Base-by-base conservation (phyloP, 257 asterid genomes). In the Nicotiana tabacum region DNA sequence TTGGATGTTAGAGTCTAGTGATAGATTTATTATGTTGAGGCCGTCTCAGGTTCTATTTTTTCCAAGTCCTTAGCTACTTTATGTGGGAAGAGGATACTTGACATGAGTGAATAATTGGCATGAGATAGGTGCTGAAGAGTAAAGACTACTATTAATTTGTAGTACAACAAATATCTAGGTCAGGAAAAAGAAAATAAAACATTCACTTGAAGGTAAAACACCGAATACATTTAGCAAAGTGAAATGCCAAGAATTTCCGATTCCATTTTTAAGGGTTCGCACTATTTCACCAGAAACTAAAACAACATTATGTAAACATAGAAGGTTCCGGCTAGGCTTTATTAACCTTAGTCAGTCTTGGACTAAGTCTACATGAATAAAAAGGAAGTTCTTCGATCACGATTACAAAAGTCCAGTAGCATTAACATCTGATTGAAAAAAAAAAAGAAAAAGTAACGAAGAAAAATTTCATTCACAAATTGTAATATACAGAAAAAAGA, bases 271-370 rank as follows among this genome's bases (percentile, higher is more conserved):
- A 11, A 53, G 57, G 15, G 11, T 11, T 9, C 56, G 56, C 16
- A 4, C 56, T 51, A 51, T 12, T 53, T 53, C 57, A 53, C 57
- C 57, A 53, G 17, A 53, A 2, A 53, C 57, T 53, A 53, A 13
- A 53, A 53, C 18, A 53, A 43, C 48, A 7, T 84, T 30, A 68
- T 80, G 66, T 76, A 85, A 84, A 83, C 83, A 74, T 82, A 81
- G 81, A 85, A 85, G 84, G 77, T 16, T 35, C 11, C 21, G 27
- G 24, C 67, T 56, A 21, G 21, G 64, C 68, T 9, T 15, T 32
- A 57, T 32, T 32, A n/a, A 33, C 32, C n/a, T 64, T 11, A 64
- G 37, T 66, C 46, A 32, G 48, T 30, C 48, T 66, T 66, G 76
- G 27, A 66, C 74, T 2, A 66, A 15, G 12, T 32, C 24, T 32